Base-by-base conservation (phyloP, 139 green algal species). In the Nannochloris sp. region DNA sequence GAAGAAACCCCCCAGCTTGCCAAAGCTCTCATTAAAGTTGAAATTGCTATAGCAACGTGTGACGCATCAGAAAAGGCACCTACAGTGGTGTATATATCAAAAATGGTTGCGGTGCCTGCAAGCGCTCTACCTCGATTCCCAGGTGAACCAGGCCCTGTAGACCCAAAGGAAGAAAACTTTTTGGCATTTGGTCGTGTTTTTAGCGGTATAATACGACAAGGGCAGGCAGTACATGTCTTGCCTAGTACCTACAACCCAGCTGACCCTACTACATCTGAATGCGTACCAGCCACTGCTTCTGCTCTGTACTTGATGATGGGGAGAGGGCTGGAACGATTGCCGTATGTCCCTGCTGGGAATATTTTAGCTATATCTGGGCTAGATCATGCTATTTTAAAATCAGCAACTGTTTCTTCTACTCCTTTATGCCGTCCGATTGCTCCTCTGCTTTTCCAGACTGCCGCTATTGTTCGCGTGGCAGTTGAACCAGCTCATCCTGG, bases 251-350 rank as follows among this genome's bases (percentile, higher is more conserved):
- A 96, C 75, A 81, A 88, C 72, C 88, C 89, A 0, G 62, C 67
- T 0, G 27, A 70, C 27, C 76, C 84, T 0, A 59, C 59, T 39
- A 12, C 12, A 9, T 55, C 23, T 24, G 47, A 78, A 37, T 53
- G 46, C 12, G 61, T 64, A 57, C 32, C 54, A 34, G 67, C 46
- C 4, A 29, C 5, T 15, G 19, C 57, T 25, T 25, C 25, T 19
- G 78, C 72, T 15, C 67, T 98, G 19, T 99, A 89, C 76, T 75
- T 99, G 32, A 98, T 98, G 92, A 99, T 98, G 93, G 94, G 94
- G 0, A 73, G 85, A 19, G 82, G 74, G 2, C 72, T 97, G 58
- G 83, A 95, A 47, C 57, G 59, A 19, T 60, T 60, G 30, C 30
- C 55, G 27, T 35, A 67, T 34, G 94, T 95, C 47, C 90, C 90